Evolutionary conservation across 2,329 filamentous ascomycete species (phyloP).

Genomic region (Nigrospora oryzae): DNA sequence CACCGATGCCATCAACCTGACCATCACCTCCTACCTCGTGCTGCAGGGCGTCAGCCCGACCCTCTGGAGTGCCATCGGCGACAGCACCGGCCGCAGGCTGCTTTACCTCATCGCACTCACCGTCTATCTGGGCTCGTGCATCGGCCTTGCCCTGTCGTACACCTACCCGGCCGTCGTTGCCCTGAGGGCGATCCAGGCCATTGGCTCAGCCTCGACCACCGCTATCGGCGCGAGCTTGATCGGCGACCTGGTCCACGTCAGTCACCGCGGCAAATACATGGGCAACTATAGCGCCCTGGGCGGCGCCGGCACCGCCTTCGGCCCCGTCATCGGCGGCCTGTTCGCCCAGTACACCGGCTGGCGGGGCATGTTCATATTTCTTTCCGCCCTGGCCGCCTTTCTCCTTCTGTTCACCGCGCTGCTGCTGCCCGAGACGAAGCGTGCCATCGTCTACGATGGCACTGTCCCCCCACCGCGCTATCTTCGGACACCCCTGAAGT

Average conservation of each 20-base stretch:
- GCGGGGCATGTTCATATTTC: conserved; percentile 63
- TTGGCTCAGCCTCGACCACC: conserved; percentile 54
- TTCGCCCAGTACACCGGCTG: conserved; percentile 57
- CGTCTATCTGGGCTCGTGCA: conserved; percentile 39
- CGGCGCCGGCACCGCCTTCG: conserved; percentile 45
- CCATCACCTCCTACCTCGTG: not conserved
- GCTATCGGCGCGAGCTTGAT: conserved; percentile 64
- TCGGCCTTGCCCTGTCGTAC: conserved; percentile 27
- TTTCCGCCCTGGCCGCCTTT: conserved; percentile 42
- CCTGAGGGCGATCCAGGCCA: conserved; percentile 6
- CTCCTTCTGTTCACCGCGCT: conserved; percentile 47
- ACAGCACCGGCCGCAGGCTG: conserved; percentile 26
- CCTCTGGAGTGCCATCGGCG: not conserved
- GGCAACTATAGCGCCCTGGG: conserved; percentile 53
- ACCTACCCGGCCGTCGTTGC: conserved; percentile 5
- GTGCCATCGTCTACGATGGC: conserved; percentile 54
- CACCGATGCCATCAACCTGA: not conserved
- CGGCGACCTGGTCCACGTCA: conserved; percentile 60
- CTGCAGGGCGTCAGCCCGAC: not conserved
- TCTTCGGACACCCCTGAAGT: conserved; percentile 49
- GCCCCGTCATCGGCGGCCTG: conserved; percentile 57
- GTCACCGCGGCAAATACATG: conserved; percentile 66
- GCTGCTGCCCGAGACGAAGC: conserved; percentile 50
- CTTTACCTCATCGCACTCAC: conserved; percentile 29
- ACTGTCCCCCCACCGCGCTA: conserved; percentile 47